These are phyloP conservation scores for Gynochthodes officinalis DNA, from an alignment of 257 asterid species.

Conservation along the genomic window DNA sequence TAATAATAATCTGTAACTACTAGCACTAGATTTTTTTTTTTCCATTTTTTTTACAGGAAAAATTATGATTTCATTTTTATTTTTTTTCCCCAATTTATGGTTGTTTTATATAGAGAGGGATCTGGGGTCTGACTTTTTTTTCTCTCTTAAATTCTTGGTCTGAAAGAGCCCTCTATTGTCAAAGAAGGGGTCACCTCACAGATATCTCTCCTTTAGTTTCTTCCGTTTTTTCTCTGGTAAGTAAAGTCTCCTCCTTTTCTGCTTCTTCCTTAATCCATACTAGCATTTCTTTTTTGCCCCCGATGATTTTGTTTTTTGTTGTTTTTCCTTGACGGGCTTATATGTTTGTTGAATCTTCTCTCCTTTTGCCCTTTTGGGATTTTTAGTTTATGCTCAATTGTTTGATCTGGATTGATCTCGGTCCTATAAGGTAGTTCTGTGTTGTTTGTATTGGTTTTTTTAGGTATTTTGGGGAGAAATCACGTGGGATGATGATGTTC, in stretches of 20 bases:
- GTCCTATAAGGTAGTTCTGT: conserved; percentile 20
- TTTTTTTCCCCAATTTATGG: not conserved
- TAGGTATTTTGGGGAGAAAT: not conserved
- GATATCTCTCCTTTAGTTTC: not conserved
- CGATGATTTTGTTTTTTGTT: not conserved
- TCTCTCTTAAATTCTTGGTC: conserved; percentile 9
- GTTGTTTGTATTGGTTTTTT: not conserved
- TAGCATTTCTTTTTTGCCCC: conserved; percentile 17
- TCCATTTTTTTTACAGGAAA: not conserved
- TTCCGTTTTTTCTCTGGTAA: conserved; percentile 9
- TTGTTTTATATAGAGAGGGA: not conserved
- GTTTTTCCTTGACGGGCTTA: not conserved
- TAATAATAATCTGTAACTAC: not conserved
- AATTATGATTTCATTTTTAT: too few relatives aligned
- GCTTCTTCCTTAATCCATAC: conserved; percentile 6
- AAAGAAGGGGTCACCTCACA: conserved; percentile 24
- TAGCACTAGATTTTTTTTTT: not conserved
- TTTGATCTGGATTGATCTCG: conserved; percentile 42
- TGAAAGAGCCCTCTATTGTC: conserved; percentile 17
- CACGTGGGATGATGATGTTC: not conserved
- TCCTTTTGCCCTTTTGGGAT: not conserved
- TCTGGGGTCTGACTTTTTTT: conserved; percentile 23
- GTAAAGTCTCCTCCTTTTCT: not conserved
- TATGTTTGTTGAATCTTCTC: not conserved
- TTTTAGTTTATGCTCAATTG: not conserved